phyloP scores from a whole-genome alignment of 352 stramenopile genomes.

The Plasmopara muralis region DNA sequence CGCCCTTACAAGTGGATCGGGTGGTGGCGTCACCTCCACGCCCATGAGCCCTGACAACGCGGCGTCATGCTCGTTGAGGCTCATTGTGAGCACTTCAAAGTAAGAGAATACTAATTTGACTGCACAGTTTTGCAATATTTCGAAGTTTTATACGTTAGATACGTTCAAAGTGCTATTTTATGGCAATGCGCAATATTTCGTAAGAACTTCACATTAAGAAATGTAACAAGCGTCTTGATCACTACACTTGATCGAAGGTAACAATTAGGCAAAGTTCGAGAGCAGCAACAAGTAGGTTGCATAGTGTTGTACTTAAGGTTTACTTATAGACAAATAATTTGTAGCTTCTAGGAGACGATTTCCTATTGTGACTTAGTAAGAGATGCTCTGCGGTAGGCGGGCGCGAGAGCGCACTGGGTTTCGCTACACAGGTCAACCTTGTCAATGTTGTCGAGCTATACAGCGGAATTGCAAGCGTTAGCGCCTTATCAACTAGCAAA shows the following conservation, averaged over 20 bases:
- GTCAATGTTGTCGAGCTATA: conserved; percentile 36
- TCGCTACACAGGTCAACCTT: conserved; percentile 59
- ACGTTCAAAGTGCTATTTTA: no score
- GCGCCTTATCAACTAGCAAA: not conserved
- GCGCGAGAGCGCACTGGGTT: conserved; percentile 52
- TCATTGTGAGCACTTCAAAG: conserved; percentile 19
- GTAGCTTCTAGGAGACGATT: no score
- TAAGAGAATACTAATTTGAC: not conserved
- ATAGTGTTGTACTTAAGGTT: no score
- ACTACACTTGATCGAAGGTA: no score
- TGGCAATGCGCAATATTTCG: no score
- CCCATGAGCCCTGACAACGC: conserved; percentile 21
- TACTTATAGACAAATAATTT: no score
- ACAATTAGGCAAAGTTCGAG: no score
- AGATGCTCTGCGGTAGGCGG: conserved; percentile 36
- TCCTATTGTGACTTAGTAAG: not conserved
- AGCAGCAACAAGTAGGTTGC: no score
- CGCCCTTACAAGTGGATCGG: conserved; percentile 28
- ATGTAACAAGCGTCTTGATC: no score
- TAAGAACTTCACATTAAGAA: no score
- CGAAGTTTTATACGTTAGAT: no score
- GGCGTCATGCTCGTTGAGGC: conserved; percentile 31
- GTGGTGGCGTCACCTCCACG: conserved; percentile 29
- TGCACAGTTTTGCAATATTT: not conserved
- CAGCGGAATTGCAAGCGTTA: conserved; percentile 1